Conservation (phyloP, 139 green algal genomes). For the Micractinium sp. region DNA sequence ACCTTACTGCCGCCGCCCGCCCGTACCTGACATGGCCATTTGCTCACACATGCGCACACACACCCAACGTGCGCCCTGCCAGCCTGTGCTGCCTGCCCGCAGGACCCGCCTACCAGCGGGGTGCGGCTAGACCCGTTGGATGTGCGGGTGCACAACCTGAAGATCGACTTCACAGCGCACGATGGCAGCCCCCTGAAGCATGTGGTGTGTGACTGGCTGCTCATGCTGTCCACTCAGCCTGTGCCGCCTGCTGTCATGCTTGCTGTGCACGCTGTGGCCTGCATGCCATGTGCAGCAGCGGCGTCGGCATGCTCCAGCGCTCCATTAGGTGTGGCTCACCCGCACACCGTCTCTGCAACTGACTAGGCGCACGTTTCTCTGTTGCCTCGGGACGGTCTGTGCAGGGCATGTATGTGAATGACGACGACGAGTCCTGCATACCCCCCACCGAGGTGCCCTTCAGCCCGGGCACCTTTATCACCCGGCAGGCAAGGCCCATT, state of each 20-base stretch:
- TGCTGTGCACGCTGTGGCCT: too few species aligned
- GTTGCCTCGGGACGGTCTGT: neutral
- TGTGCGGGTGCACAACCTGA: conserved; percentile 54
- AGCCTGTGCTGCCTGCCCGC: neutral
- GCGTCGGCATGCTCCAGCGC: neutral
- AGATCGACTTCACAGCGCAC: conserved; percentile 53
- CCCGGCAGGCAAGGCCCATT: conserved; percentile 9
- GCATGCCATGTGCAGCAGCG: too few species aligned
- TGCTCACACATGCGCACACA: too few species aligned
- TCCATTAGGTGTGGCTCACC: neutral
- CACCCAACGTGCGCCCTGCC: neutral
- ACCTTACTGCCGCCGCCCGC: neutral
- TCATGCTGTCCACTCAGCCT: too few species aligned
- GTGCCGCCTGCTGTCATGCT: too few species aligned
- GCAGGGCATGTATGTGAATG: conserved; percentile 23
- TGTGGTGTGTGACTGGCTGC: neutral
- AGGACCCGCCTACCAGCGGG: neutral
- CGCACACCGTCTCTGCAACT: neutral
- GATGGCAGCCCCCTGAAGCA: conserved; percentile 41
- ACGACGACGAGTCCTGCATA: neutral
- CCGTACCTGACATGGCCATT: neutral
- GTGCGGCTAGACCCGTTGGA: conserved; percentile 37
- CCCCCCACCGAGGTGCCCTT: conserved; percentile 12
- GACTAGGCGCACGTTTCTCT: neutral
- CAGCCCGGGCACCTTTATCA: conserved; percentile 26